A percentile compares a stretch with the other conserved stretches of the same genome.
Evolutionary conservation across 148 eudicot species (phyloP).

Genomic region (Euryodendron excelsum): DNA sequence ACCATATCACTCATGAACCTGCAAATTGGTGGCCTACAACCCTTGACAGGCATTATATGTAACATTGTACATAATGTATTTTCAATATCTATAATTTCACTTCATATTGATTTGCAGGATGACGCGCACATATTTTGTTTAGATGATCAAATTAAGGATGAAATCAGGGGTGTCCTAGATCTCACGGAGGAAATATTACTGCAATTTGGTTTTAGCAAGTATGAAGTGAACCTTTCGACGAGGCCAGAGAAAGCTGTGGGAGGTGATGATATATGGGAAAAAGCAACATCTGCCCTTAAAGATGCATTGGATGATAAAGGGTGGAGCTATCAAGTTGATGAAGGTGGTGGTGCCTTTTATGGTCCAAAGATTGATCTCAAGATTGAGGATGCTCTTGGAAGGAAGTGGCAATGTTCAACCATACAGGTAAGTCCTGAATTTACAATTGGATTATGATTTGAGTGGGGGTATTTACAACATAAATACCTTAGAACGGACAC

Average conservation of each 20-base stretch:
- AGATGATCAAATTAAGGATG: conserved; percentile 92
- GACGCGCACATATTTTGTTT: conserved; percentile 98
- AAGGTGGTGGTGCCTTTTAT: conserved; percentile 98
- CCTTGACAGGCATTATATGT: background rate
- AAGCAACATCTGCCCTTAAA: conserved; percentile 85
- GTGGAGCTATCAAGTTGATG: conserved; percentile 89
- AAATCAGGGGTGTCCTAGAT: conserved; percentile 93
- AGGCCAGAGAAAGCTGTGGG: conserved; percentile 96
- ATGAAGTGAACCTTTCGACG: conserved; percentile 93
- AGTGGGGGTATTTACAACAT: background rate
- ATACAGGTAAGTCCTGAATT: conserved; percentile 54
- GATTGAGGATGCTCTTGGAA: conserved; percentile 99
- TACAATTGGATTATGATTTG: background rate
- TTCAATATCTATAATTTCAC: background rate
- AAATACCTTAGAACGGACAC: background rate
- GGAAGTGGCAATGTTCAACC: conserved; percentile 99
- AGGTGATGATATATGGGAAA: conserved; percentile 93
- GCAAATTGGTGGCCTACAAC: background rate
- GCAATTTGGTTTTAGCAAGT: conserved; percentile 87
- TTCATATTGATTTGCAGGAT: conserved; percentile 51
- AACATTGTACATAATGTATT: background rate
- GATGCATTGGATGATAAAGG: conserved; percentile 94
- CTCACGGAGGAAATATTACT: conserved; percentile 84
- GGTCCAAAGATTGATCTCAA: conserved; percentile 99
- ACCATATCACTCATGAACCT: background rate